These are phyloP conservation scores for Fusarium sp. DNA, from an alignment of 2,329 filamentous ascomycete species.

Conservation along the genomic window DNA sequence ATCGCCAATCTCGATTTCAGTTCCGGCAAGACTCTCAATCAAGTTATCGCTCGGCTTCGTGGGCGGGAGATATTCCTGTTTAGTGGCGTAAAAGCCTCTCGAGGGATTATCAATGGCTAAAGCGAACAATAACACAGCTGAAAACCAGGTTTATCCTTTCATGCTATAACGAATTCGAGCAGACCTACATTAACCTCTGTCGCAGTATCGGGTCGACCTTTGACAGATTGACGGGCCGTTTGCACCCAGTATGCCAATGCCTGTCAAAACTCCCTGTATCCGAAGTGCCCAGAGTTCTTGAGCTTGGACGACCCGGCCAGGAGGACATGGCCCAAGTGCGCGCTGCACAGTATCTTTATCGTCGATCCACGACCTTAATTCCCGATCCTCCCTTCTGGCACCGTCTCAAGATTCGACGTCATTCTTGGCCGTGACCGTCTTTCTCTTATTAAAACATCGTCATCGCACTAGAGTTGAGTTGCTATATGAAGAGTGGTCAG, in stretches of 20 bases:
- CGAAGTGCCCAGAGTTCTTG: background rate
- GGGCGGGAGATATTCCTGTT: constrained; percentile 29
- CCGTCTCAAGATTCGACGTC: constrained; percentile 37
- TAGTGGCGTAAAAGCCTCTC: constrained; percentile 18
- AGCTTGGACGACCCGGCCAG: background rate
- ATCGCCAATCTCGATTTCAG: constrained; percentile 40
- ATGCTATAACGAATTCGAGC: constrained; percentile 9
- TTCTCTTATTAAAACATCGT: constrained; percentile 31
- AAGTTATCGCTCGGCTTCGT: constrained; percentile 17
- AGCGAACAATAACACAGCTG: constrained; percentile 4
- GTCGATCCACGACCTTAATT: constrained; percentile 40
- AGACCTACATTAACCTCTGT: constrained; percentile 12
- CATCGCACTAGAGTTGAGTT: constrained; percentile 17
- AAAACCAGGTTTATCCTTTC: constrained; percentile 10
- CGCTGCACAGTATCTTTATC: constrained; percentile 34
- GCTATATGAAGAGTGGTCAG: constrained; percentile 10
- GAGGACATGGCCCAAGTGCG: constrained; percentile 11
- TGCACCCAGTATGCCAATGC: background rate
- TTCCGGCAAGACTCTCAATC: constrained; percentile 19
- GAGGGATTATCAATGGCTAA: constrained; percentile 4
- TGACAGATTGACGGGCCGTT: constrained; percentile 2
- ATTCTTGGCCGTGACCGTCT: constrained; percentile 28
- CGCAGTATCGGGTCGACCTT: background rate
- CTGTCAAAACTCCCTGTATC: constrained; percentile 4
- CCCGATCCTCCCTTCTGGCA: constrained; percentile 34